Conservation (phyloP, 1,284 basidiomycete genomes). For the Singerocomus rubriflavus region DNA sequence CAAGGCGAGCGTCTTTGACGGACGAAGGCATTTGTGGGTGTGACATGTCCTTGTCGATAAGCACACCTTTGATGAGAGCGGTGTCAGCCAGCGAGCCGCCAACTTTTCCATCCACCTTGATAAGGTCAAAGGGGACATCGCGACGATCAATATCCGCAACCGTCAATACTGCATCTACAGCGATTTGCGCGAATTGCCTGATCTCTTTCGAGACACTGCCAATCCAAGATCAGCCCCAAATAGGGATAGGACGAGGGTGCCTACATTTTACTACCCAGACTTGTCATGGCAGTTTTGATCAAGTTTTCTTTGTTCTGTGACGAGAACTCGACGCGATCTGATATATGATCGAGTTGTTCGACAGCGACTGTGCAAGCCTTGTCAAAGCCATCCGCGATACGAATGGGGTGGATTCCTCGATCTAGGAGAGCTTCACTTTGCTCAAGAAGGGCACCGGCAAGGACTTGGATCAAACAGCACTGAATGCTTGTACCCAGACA, state of each 20-base stretch:
- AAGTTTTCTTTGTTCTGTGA: slow-evolving; percentile 81
- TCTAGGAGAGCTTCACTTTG: slow-evolving; percentile 91
- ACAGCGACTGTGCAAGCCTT: slow-evolving; percentile 90
- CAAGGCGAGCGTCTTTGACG: slow-evolving; percentile 87
- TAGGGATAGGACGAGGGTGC: neutral
- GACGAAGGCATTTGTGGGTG: slow-evolving; percentile 96
- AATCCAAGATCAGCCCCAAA: slow-evolving; percentile 10
- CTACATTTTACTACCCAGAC: slow-evolving; percentile 96
- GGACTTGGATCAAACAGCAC: slow-evolving; percentile 55
- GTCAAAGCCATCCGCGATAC: slow-evolving; percentile 98
- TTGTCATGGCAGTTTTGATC: slow-evolving; percentile 94
- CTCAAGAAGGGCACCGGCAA: slow-evolving; percentile 94
- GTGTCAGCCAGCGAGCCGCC: slow-evolving; percentile 97
- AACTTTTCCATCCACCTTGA: slow-evolving; percentile 99
- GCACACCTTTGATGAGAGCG: slow-evolving; percentile 88
- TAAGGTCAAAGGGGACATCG: slow-evolving; percentile 97
- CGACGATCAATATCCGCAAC: slow-evolving; percentile 94
- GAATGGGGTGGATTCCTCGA: slow-evolving; percentile 96
- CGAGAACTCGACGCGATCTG: slow-evolving; percentile 88
- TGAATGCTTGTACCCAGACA: slow-evolving; percentile 2
- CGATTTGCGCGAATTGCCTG: slow-evolving; percentile 94
- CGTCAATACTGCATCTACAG: slow-evolving; percentile 92
- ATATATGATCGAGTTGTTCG: slow-evolving; percentile 86
- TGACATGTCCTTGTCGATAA: slow-evolving; percentile 99
- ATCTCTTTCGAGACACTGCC: slow-evolving; percentile 93